Evolutionary conservation across 805 yeast genomes (phyloP).

Genomic region (Isabelozyma gotoi): DNA sequence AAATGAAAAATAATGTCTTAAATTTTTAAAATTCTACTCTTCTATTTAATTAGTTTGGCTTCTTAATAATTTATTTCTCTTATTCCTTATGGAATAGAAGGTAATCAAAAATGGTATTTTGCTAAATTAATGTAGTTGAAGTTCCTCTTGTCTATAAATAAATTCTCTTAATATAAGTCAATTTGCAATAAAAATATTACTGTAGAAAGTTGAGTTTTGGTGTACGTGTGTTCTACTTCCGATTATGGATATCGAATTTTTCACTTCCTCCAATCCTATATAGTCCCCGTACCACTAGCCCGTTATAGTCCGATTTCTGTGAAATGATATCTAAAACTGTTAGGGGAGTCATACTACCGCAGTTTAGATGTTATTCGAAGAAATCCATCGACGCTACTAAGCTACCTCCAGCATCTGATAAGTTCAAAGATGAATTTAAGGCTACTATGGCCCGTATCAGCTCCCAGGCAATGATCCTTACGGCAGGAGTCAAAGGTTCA

Average conservation of each 20-base stretch:
- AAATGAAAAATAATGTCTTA: slow-evolving; percentile 19
- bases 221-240: not conserved
- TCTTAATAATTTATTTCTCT: not conserved
- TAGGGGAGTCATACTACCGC: not conserved
- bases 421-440: slow-evolving; percentile 18
- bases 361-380: not conserved
- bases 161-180: not conserved
- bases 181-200: no score
- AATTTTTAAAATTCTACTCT: not conserved
- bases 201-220: no score
- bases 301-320: not conserved
- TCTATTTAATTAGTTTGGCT: not conserved
- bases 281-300: no score
- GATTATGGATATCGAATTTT: not conserved
- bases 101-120: not conserved
- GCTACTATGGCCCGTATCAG: slow-evolving; percentile 36
- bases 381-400: not conserved
- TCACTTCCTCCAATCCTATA: no score
- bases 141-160: no score
- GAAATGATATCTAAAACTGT: not conserved
- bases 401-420: not conserved
- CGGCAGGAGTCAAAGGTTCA: slow-evolving; percentile 25
- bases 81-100: not conserved
- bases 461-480: slow-evolving; percentile 44
- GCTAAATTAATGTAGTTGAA: not conserved